Conservation (phyloP, 108 stramenopile species). For the Cyclotella atomus region DNA sequence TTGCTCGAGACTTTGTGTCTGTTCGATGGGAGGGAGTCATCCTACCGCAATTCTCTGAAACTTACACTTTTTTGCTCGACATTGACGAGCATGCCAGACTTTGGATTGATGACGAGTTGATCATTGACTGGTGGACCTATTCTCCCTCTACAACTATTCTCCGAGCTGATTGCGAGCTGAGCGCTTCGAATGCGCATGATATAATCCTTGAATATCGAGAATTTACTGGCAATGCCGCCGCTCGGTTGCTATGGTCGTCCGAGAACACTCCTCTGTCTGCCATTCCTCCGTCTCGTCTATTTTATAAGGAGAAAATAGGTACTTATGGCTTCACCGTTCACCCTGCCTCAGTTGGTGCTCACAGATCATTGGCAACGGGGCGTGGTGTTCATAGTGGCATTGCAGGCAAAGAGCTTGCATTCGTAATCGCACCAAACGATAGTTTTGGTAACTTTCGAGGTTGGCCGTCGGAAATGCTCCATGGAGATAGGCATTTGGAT, state of each 20-base stretch:
- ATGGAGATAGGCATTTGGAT: slow-evolving; percentile 18
- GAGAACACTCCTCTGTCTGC: slow-evolving; percentile 27
- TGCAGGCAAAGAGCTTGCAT: slow-evolving; percentile 40
- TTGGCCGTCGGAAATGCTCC: slow-evolving; percentile 4
- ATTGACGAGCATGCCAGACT: slow-evolving; percentile 51
- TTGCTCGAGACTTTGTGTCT: slow-evolving; percentile 42
- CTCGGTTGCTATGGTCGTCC: slow-evolving; percentile 52
- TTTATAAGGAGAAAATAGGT: slow-evolving; percentile 40
- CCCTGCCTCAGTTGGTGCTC: slow-evolving; percentile 22
- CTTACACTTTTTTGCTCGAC: slow-evolving; percentile 46
- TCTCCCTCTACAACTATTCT: slow-evolving; percentile 29
- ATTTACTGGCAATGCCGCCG: slow-evolving; percentile 32
- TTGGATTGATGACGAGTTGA: slow-evolving; percentile 47
- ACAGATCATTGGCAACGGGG: slow-evolving; percentile 32
- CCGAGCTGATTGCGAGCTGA: slow-evolving; percentile 27
- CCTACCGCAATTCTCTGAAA: slow-evolving; percentile 15
- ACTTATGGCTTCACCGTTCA: slow-evolving; percentile 32
- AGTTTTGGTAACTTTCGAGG: slow-evolving; percentile 39
- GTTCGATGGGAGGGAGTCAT: slow-evolving; percentile 53
- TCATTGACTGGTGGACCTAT: slow-evolving; percentile 50
- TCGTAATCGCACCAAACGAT: slow-evolving; percentile 32
- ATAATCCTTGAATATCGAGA: slow-evolving; percentile 53
- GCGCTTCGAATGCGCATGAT: slow-evolving; percentile 24
- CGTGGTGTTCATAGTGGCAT: slow-evolving; percentile 32
- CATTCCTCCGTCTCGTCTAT: slow-evolving; percentile 30